Evolutionary conservation across 1,284 basidiomycete genomes (phyloP).

Genomic region (Tremellales sp.): DNA sequence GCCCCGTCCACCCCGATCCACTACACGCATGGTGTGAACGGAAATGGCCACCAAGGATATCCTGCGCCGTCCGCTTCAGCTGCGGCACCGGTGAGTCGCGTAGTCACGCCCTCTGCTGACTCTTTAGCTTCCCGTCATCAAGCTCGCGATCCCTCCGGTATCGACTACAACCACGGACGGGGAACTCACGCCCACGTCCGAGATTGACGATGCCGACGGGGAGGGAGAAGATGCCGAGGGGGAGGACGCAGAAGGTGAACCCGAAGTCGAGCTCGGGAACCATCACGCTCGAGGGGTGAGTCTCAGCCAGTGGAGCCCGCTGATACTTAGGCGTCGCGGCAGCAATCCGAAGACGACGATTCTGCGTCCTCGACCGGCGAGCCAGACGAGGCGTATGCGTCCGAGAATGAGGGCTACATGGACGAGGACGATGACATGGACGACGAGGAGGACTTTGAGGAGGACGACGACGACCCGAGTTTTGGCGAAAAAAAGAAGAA

Average conservation of each 20-base stretch:
- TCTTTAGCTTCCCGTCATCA: no score
- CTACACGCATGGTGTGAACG: no score
- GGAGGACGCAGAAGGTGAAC: constrained; percentile 1
- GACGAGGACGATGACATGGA: constrained; percentile 27
- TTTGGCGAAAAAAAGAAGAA: constrained; percentile 37
- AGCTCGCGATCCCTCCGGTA: no score
- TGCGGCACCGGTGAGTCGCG: no score
- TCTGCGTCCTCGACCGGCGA: constrained; percentile 6
- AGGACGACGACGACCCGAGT: constrained; percentile 35
- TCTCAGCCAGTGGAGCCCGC: neutral
- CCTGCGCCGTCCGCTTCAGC: no score
- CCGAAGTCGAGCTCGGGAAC: neutral
- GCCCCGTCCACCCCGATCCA: no score
- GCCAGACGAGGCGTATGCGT: constrained; percentile 14
- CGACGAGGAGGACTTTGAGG: constrained; percentile 26
- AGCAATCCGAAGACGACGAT: constrained; percentile 20
- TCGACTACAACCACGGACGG: no score
- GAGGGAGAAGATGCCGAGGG: constrained; percentile 22
- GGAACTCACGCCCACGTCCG: no score
- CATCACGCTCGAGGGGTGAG: neutral
- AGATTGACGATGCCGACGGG: no score
- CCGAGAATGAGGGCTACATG: constrained; percentile 23
- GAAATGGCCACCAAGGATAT: no score
- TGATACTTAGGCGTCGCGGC: neutral
- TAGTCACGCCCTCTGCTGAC: no score